Evolutionary conservation across 202 grass and related monocot species (phyloP), one percentile per base, ranked within the genome.

Genomic region (Cymbopogon flexuosus): DNA sequence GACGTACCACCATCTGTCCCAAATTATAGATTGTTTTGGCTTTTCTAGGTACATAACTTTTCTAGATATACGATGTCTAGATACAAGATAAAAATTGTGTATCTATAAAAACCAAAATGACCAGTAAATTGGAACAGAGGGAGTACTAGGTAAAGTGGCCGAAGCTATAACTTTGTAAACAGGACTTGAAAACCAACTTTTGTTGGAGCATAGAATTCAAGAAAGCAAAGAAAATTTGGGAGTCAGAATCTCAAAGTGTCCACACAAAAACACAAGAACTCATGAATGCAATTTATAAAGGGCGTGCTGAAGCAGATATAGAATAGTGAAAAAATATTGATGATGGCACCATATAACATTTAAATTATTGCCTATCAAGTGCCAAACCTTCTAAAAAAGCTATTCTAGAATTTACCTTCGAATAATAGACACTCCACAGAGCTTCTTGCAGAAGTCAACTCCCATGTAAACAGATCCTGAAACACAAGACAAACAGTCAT

Each of bases 381-480:
- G 19, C 54, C 8, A 58, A 49, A 19, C 60, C 36, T 72, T 67
- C 22, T 22, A 9, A 0, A 46, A 31, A 58, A 22, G 22, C 13
- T 40, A 84, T 42, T 84, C 30, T 68, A 30, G 9, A 12, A 49
- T 78, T 77, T 73, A 95, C 92, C 92, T 98, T 91, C 92, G 84
- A 66, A 98, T 69, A 83, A 98, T 79, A 46, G 96, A 98, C 45
- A 93, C 92, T 72, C 96, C 96, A 83, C 96, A 98, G 57, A 98
- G 92, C 83, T 93, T 98, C 90, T 95, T 98, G 80, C 96, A 95
- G 66, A 98, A 98, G 41, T 93, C 90, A 90, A 98, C 96, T 67
- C 96, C 96, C n/a, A 12, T 76, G 64, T 98, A 98, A 63, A 83
- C 68, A 80, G 90, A 93, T 64, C 90, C 96, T 98, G 72, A 19